Evolutionary conservation across 768 basidiomycete genomes (phyloP).

Genomic region (Calocybe cyanea): DNA sequence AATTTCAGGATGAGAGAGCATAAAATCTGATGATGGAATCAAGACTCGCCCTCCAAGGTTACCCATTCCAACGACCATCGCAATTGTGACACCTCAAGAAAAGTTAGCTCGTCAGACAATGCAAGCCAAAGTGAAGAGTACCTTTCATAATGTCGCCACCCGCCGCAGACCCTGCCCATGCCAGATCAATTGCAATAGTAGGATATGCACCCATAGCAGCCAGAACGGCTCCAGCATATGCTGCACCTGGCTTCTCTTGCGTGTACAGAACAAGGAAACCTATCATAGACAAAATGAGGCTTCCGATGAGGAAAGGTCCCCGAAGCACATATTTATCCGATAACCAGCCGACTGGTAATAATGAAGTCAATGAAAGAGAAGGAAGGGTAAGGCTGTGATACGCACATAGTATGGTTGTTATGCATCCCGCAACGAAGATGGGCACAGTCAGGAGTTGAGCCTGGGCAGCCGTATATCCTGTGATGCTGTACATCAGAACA

Average conservation of each 20-base stretch:
- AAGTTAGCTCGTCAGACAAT: background rate
- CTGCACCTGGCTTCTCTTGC: slow-evolving; percentile 27
- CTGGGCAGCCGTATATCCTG: slow-evolving; percentile 42
- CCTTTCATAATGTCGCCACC: slow-evolving; percentile 54
- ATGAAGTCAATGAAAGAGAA: too few species aligned
- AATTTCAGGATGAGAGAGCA: background rate
- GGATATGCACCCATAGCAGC: slow-evolving; percentile 53
- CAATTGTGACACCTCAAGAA: slow-evolving; percentile 35
- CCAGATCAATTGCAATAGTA: slow-evolving; percentile 41
- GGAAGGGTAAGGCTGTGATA: background rate
- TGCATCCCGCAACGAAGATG: slow-evolving; percentile 43
- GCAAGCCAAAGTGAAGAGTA: slow-evolving; percentile 1
- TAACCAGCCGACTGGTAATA: slow-evolving; percentile 27
- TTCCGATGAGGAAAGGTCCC: slow-evolving; percentile 46
- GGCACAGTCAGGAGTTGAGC: slow-evolving; percentile 52
- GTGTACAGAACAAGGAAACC: slow-evolving; percentile 50
- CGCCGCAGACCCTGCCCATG: slow-evolving; percentile 54
- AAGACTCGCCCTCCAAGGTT: slow-evolving; percentile 44
- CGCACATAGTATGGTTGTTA: slow-evolving; percentile 34
- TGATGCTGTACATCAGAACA: background rate
- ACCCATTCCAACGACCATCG: slow-evolving; percentile 50
- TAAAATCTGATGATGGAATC: background rate
- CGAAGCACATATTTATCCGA: slow-evolving; percentile 40
- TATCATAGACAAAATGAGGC: slow-evolving; percentile 39
- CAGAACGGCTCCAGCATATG: slow-evolving; percentile 46